Percentiles rank a stretch among this genome's conserved stretches.
These are phyloP conservation scores for Pichia sp. DNA, from an alignment of 1,139 yeast species.

Conservation along the genomic window DNA sequence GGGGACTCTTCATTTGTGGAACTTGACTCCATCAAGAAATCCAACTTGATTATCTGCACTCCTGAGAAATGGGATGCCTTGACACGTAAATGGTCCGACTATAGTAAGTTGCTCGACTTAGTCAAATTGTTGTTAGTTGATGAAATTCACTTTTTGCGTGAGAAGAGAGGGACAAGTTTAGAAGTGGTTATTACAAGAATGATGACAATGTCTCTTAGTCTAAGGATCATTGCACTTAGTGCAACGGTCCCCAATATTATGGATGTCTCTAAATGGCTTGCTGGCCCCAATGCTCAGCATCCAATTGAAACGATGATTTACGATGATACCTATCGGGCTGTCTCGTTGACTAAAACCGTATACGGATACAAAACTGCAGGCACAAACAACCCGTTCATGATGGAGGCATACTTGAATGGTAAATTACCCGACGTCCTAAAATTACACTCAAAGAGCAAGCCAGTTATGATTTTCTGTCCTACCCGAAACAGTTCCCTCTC, in stretches of 20 bases:
- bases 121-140: slow-evolving; percentile 40
- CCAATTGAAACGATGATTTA: slow-evolving; percentile 32
- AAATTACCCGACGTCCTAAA: slow-evolving; percentile 33
- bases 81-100: slow-evolving; percentile 43
- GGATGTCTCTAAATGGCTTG: slow-evolving; percentile 43
- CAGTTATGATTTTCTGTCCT: slow-evolving; percentile 46
- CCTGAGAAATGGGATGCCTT: slow-evolving; percentile 55
- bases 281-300: slow-evolving; percentile 9
- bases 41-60: slow-evolving; percentile 44
- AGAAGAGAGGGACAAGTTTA: slow-evolving; percentile 42
- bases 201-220: slow-evolving; percentile 32
- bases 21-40: slow-evolving; percentile 34
- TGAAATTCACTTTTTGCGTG: slow-evolving; percentile 44
- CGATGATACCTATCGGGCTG: slow-evolving; percentile 43
- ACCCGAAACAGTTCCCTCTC: slow-evolving; percentile 41
- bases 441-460: slow-evolving; percentile 34
- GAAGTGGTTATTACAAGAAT: slow-evolving; percentile 49
- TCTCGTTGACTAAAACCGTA: slow-evolving; percentile 34
- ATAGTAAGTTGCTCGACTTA: slow-evolving; percentile 31
- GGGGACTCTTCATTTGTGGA: slow-evolving; percentile 40
- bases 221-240: slow-evolving; percentile 46
- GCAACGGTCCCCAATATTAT: slow-evolving; percentile 48
- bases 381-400: slow-evolving; percentile 36
- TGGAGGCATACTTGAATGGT: slow-evolving; percentile 36
- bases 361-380: slow-evolving; percentile 32